These are phyloP conservation scores for Neurospora tetrasperma DNA, from an alignment of 495 filamentous ascomycete genomes.

Conservation along the genomic window DNA sequence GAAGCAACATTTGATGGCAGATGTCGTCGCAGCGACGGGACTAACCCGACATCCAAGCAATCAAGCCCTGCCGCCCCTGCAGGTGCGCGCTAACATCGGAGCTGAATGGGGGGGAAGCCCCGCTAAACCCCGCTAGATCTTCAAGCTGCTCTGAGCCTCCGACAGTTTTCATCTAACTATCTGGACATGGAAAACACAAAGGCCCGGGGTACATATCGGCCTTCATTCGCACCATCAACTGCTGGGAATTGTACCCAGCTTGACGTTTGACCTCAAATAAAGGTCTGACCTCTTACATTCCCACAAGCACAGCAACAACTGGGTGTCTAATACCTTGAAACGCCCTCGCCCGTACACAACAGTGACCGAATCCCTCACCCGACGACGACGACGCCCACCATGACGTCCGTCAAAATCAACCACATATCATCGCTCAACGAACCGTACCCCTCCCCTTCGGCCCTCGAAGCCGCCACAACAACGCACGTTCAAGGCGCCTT, in stretches of 20 bases:
- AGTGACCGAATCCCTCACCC: background rate
- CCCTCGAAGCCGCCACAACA: constrained; percentile 29
- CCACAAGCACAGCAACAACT: background rate
- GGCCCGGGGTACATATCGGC: background rate
- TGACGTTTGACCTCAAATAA: background rate
- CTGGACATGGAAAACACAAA: background rate
- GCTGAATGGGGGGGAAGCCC: background rate
- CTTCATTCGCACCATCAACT: background rate
- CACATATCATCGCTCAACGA: constrained; percentile 31
- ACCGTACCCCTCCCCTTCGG: constrained; percentile 5
- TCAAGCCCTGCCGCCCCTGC: background rate
- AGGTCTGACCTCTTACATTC: too few species aligned
- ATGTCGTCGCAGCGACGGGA: background rate
- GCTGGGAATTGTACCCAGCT: background rate
- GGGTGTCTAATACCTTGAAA: background rate
- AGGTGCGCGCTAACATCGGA: background rate
- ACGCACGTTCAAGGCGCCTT: constrained; percentile 50
- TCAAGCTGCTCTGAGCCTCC: background rate
- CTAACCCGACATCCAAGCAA: background rate
- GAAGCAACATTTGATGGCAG: background rate
- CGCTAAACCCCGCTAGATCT: background rate
- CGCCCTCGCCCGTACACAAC: background rate
- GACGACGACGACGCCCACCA: background rate
- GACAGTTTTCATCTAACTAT: background rate
- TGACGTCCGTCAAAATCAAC: constrained; percentile 1